Percentiles rank a stretch among this genome's conserved stretches.
phyloP scores from a whole-genome alignment of 2,329 filamentous ascomycete species.

The Atkinsonella hypoxylon region DNA sequence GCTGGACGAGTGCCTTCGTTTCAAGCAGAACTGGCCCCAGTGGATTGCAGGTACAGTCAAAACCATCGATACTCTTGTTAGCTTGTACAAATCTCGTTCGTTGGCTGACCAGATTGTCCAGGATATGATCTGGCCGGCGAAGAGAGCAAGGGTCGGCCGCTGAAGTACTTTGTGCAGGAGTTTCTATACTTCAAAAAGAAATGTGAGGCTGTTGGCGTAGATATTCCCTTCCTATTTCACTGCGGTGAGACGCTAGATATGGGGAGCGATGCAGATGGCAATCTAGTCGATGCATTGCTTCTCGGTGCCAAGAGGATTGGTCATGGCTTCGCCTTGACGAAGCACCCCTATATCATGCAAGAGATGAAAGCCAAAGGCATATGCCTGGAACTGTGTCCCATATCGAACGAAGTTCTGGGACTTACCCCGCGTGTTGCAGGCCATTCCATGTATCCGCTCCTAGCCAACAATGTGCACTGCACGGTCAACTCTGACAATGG shows the following conservation, averaged over 20 bases:
- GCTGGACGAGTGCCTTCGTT: conserved; percentile 47
- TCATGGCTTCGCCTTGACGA: conserved; percentile 58
- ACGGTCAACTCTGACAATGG: conserved; percentile 67
- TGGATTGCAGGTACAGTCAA: conserved; percentile 46
- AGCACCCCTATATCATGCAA: conserved; percentile 54
- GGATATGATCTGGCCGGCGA: conserved; percentile 62
- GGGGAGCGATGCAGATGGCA: conserved; percentile 52
- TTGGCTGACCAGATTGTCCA: conserved; percentile 14
- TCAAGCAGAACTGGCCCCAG: conserved; percentile 43
- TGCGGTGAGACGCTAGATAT: conserved; percentile 63
- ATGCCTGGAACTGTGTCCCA: conserved; percentile 65
- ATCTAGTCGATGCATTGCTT: conserved; percentile 56
- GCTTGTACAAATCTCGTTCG: conserved; percentile 13
- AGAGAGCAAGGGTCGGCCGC: conserved; percentile 48
- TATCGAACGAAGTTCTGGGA: conserved; percentile 65
- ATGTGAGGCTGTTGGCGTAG: conserved; percentile 34
- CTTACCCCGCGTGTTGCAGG: conserved; percentile 53
- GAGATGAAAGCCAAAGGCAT: conserved; percentile 51
- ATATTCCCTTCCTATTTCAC: conserved; percentile 65
- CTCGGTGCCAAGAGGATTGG: conserved; percentile 59
- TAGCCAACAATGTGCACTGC: conserved; percentile 63
- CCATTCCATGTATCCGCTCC: conserved; percentile 54
- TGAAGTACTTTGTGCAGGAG: conserved; percentile 41
- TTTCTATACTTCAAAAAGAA: conserved; percentile 43
- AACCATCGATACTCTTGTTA: not conserved